A percentile compares a stretch with the other conserved stretches of the same genome.
Evolutionary conservation across 345 rosid genomes (phyloP).

Genomic region (Eucalyptus sp.): DNA sequence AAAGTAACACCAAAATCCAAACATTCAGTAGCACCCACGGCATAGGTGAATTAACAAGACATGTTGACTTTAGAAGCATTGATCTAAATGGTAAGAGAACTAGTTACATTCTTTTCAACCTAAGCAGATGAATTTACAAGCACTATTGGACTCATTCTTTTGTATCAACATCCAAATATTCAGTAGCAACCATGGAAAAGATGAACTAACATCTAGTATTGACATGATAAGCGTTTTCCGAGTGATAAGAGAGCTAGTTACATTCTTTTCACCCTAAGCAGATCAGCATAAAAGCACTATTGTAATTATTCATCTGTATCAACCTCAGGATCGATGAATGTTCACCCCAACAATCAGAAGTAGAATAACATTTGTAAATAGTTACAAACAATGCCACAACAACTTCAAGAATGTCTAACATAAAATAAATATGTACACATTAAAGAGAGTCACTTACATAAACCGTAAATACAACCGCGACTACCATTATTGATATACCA

Average conservation of each 20-base stretch:
- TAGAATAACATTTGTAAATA: background rate
- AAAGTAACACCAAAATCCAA: background rate
- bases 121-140: background rate
- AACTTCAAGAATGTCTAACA: background rate
- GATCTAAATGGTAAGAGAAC: background rate
- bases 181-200: background rate
- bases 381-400: background rate
- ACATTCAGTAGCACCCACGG: background rate
- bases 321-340: background rate
- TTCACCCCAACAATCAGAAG: background rate
- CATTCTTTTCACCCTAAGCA: background rate
- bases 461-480: constrained; percentile 48
- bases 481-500: constrained; percentile 66
- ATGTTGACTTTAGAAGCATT: background rate
- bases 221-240: background rate
- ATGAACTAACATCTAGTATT: background rate
- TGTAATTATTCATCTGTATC: background rate
- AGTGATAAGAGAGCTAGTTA: background rate
- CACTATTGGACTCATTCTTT: background rate
- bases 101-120: background rate
- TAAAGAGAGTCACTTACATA: constrained; percentile 38
- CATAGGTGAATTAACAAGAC: background rate
- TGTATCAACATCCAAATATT: background rate
- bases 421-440: background rate
- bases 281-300: background rate